Conservation (phyloP, 1,284 basidiomycete species). For the Blastosporella zonata region DNA sequence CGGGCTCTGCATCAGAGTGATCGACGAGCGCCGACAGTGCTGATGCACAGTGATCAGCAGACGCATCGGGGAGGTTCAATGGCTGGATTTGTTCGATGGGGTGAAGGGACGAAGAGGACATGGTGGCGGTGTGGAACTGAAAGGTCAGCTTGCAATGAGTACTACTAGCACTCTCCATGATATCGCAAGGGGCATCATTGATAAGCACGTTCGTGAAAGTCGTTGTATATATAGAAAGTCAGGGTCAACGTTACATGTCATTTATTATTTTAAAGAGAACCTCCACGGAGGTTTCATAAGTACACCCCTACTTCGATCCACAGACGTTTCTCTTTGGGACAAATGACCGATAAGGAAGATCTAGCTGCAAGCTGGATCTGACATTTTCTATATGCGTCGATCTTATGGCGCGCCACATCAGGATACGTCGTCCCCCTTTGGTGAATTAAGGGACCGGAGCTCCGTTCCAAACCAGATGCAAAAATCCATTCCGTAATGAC, state of each 20-base stretch:
- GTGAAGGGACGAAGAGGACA: conserved; percentile 13
- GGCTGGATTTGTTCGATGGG: conserved; percentile 27
- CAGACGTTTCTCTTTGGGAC: not conserved
- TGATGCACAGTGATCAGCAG: conserved; percentile 32
- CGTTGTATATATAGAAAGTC: too few species aligned
- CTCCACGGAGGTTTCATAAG: too few species aligned
- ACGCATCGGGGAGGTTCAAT: conserved; percentile 28
- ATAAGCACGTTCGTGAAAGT: too few species aligned
- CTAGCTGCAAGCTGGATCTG: not conserved
- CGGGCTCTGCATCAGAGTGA: conserved; percentile 34
- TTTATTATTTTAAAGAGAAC: too few species aligned
- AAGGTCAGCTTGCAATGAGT: not conserved
- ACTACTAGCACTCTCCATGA: too few species aligned
- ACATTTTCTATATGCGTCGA: not conserved
- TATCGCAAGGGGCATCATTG: too few species aligned
- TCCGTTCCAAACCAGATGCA: not conserved
- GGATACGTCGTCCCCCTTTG: not conserved
- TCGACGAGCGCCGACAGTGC: conserved; percentile 42
- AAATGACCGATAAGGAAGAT: not conserved
- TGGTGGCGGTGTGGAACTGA: not conserved
- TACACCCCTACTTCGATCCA: too few species aligned
- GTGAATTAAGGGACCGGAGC: not conserved
- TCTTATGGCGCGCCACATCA: not conserved
- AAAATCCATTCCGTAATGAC: not conserved
- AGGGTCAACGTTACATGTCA: too few species aligned